A percentile compares a stretch with the other conserved stretches of the same genome.
phyloP scores from a whole-genome alignment of 2,329 filamentous ascomycete species.

The Ophioceras dolichostomum region DNA sequence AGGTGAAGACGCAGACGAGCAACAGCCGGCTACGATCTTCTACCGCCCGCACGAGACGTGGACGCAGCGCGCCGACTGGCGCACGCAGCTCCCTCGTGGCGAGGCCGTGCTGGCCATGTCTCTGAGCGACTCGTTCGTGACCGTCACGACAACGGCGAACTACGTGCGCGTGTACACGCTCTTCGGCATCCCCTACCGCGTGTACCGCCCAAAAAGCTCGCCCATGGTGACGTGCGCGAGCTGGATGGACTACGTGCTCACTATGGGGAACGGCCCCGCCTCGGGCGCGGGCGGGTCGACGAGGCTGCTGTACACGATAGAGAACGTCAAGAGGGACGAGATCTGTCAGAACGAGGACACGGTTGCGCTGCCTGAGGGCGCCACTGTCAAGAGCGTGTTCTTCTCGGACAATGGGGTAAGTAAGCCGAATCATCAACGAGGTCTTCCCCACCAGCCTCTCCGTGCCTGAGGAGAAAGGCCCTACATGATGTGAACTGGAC shows the following conservation, averaged over 20 bases:
- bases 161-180: slow-evolving; percentile 90
- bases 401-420: slow-evolving; percentile 83
- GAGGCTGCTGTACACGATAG: slow-evolving; percentile 77
- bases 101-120: slow-evolving; percentile 83
- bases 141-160: slow-evolving; percentile 73
- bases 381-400: slow-evolving; percentile 69
- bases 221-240: slow-evolving; percentile 88
- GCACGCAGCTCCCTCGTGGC: slow-evolving; percentile 73
- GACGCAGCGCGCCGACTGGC: slow-evolving; percentile 85
- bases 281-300: slow-evolving; percentile 60
- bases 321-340: slow-evolving; percentile 88
- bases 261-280: slow-evolving; percentile 83
- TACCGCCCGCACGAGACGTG: slow-evolving; percentile 96
- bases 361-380: slow-evolving; percentile 67
- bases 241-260: slow-evolving; percentile 94
- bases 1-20: slow-evolving; percentile 26
- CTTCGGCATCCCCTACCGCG: slow-evolving; percentile 77
- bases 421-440: too few species aligned
- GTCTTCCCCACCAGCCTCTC: not conserved
- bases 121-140: slow-evolving; percentile 80
- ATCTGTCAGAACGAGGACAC: slow-evolving; percentile 92
- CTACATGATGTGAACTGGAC: too few species aligned
- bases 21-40: slow-evolving; percentile 71
- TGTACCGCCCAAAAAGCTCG: slow-evolving; percentile 83
- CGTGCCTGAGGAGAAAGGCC: too few species aligned